Evolutionary conservation across 2,329 filamentous ascomycete genomes (phyloP), one percentile per base, ranked within the genome.

Genomic region (Venturia pyrina): DNA sequence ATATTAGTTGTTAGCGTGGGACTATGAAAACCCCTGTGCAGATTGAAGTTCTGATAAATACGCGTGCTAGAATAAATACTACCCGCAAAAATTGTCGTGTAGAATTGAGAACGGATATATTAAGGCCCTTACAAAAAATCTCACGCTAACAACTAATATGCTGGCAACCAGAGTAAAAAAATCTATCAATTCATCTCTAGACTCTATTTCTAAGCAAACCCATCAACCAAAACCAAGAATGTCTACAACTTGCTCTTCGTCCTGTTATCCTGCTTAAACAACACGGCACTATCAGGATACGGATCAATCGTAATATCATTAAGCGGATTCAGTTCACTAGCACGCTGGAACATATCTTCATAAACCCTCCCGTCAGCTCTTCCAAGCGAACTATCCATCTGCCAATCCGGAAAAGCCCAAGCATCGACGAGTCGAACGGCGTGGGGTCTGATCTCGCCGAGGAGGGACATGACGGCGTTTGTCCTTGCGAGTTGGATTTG

Each of bases 351-450:
- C 79, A 92, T 81, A 70, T 92, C 89, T 74, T 90, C 87, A 70
- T 92, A 92, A 1, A 91, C 89, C 71, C 88, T 87, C n/a, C 89
- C 89, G 68, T 92, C 89, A 59, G 83, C 84, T 1, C 88, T 80
- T 1, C 89, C 89, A 50, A 92, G 74, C 67, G 84, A 86, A 70
- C 84, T 87, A 73, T 92, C 89, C 1, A 92, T 81, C 71, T 90
- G 87, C 88, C 88, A 92, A 73, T 92, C 89, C 1, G 89, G 86
- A 76, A 92, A 90, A 67, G 85, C 84, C 89, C 89, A 92, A 0
- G 87, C 80, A 71, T 92, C 89, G 0, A 91, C 89, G 15, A 92
- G 78, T 13, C 84, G 76, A 17, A 92, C 81, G 0, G 89, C 88
- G 72, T 92, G 89, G 2, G 89, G 89, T 5, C 89, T 80, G 68